phyloP scores from a whole-genome alignment of 306 rosid species.

The Luffa acutangula region DNA sequence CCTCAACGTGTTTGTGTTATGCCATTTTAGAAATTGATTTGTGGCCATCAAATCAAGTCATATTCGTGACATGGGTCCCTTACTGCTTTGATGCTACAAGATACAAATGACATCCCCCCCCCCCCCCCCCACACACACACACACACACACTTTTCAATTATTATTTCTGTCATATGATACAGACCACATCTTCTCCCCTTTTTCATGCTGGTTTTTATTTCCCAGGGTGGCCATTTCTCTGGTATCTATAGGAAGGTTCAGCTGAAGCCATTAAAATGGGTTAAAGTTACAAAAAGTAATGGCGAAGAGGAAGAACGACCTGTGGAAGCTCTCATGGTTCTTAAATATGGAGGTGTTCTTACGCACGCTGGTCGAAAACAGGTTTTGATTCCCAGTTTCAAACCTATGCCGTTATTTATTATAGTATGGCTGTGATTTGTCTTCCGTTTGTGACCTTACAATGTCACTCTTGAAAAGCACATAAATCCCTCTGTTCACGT shows the following conservation, averaged over 20 bases:
- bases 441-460: neutral
- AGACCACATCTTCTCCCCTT: neutral
- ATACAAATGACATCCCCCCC: neutral
- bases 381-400: slow-evolving; percentile 28
- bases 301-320: slow-evolving; percentile 97
- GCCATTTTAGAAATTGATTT: neutral
- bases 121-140: neutral
- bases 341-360: slow-evolving; percentile 96
- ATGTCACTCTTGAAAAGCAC: neutral
- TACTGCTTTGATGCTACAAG: neutral
- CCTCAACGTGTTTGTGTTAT: neutral
- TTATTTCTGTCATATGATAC: neutral
- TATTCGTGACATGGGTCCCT: neutral
- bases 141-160: neutral
- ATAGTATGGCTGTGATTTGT: neutral
- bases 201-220: slow-evolving; percentile 12
- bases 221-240: slow-evolving; percentile 94
- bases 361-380: slow-evolving; percentile 99
- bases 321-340: slow-evolving; percentile 91
- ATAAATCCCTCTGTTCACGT: neutral
- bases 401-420: neutral
- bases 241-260: slow-evolving; percentile 97
- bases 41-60: neutral
- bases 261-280: slow-evolving; percentile 91
- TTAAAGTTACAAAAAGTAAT: slow-evolving; percentile 49